Evolutionary conservation across 2,329 filamentous ascomycete species (phyloP), one percentile per base, ranked within the genome.

Genomic region (Penicillium hordei): DNA sequence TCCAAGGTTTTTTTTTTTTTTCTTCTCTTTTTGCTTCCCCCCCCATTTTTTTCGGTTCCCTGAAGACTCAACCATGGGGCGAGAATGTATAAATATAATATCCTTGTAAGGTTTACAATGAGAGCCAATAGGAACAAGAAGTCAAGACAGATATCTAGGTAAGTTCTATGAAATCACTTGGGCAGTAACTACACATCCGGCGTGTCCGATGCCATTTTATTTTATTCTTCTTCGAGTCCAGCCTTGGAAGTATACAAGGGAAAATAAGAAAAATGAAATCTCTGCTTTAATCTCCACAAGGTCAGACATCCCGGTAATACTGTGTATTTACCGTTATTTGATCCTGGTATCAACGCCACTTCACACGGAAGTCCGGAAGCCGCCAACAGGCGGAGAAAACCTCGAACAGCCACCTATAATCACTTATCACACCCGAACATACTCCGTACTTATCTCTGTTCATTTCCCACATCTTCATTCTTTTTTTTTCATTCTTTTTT

Each of bases 231-330:
- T 12, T 45, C 1, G 21, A 34, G 15, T 48, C 13, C 31, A 33
- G 17, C 7, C 45, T 23, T 34, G 13, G 19, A n/a, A 44, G n/a
- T 21, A 39, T 39, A 39, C 42, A n/a, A 44, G 39, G 6, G 1
- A 44, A 43, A 29, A 27, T n/a, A 44, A n/a, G 42, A 23, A 23
- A 48, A 25, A n/a, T 21, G 5, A 36, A 48, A 34, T 34, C 4
- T 48, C 13, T 46, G 5, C 9, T 10, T 15, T 48, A 48, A 48
- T 48, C 31, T 36, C 45, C 45, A 48, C 45, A 48, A n/a, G 31
- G 45, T 3, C 4, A 23, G 9, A 25, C 3, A 36, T 25, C 31
- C 45, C 21, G 36, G 31, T 23, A 48, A 17, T 44, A 44, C 42
- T 1, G 17, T 6, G 23, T 48, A 48, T 12, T 48, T 36, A 48